Conservation (phyloP, 1,284 basidiomycete genomes). For the Microbotryum silenes-acaulis region DNA sequence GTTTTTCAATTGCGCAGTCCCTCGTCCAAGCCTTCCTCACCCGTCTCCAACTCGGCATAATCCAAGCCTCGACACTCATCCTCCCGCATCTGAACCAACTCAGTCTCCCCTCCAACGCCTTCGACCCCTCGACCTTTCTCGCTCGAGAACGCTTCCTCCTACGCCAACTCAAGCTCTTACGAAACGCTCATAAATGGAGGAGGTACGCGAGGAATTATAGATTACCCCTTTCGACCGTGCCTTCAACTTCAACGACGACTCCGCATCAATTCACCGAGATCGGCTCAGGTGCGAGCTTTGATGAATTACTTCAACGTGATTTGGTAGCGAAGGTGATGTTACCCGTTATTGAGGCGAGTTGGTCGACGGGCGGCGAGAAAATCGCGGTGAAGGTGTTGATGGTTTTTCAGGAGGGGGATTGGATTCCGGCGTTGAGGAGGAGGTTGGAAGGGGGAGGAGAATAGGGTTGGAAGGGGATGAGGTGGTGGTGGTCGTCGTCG, state of each 20-base stretch:
- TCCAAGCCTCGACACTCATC: slow-evolving; percentile 44
- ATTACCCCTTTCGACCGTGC: slow-evolving; percentile 3
- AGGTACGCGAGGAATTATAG: slow-evolving; percentile 49
- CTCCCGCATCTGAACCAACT: slow-evolving; percentile 42
- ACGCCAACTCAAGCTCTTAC: slow-evolving; percentile 63
- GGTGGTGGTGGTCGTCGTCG: too few relatives aligned
- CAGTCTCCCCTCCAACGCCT: slow-evolving; percentile 47
- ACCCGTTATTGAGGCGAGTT: slow-evolving; percentile 63
- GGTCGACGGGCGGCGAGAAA: slow-evolving; percentile 79
- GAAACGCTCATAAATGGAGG: slow-evolving; percentile 65
- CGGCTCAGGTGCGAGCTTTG: slow-evolving; percentile 41
- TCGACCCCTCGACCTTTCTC: slow-evolving; percentile 66
- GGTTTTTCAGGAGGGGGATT: slow-evolving; percentile 11
- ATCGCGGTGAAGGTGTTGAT: slow-evolving; percentile 54
- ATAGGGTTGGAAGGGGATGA: too few relatives aligned
- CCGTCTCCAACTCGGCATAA: slow-evolving; percentile 46
- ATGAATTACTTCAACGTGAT: slow-evolving; percentile 53
- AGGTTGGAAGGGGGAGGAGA: slow-evolving; percentile 16
- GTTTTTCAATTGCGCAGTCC: slow-evolving; percentile 44
- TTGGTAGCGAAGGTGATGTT: slow-evolving; percentile 57
- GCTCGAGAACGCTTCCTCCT: slow-evolving; percentile 63
- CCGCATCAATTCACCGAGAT: not conserved
- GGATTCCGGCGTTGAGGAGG: slow-evolving; percentile 15
- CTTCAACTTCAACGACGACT: not conserved
- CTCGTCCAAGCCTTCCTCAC: slow-evolving; percentile 57